Evolutionary conservation across 1,284 basidiomycete genomes (phyloP).

Genomic region (Boletellus deceptivus): DNA sequence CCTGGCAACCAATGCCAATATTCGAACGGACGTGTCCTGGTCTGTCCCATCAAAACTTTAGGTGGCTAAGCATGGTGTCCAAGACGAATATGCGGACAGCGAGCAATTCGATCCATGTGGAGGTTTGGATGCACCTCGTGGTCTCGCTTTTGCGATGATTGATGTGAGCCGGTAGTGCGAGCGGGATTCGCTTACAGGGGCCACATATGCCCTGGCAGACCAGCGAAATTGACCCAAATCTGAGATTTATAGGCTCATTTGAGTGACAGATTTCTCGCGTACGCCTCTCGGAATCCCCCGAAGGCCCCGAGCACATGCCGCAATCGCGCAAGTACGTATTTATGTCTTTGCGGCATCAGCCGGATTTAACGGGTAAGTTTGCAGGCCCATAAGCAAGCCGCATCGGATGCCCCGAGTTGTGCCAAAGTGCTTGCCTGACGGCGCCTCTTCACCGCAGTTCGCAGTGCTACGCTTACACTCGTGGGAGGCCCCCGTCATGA

Average conservation of each 20-base stretch:
- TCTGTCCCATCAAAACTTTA: constrained; percentile 3
- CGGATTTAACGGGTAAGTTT: constrained; percentile 21
- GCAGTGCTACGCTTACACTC: constrained; percentile 17
- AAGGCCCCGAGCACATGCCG: constrained; percentile 20
- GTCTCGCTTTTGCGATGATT: constrained; percentile 5
- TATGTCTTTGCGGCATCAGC: constrained; percentile 8
- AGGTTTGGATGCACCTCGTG: not conserved
- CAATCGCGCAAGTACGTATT: constrained; percentile 19
- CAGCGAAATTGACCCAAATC: constrained; percentile 24
- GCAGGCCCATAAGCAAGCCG: constrained; percentile 7
- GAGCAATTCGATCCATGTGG: not conserved
- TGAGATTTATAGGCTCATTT: constrained; percentile 30
- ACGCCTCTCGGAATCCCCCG: constrained; percentile 26
- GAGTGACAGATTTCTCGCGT: constrained; percentile 14
- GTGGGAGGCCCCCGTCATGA: constrained; percentile 30
- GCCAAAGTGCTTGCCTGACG: constrained; percentile 8
- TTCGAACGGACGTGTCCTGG: not conserved
- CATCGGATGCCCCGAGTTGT: constrained; percentile 5
- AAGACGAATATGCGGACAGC: not conserved
- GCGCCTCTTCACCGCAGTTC: constrained; percentile 21
- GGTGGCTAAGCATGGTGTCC: constrained; percentile 4
- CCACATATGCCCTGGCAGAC: constrained; percentile 10
- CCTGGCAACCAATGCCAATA: constrained; percentile 9
- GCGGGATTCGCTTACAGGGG: constrained; percentile 24
- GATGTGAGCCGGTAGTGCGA: constrained; percentile 1